These are phyloP conservation scores for Komagataella phaffii DNA, from an alignment of 805 yeast species.

Conservation along the genomic window DNA sequence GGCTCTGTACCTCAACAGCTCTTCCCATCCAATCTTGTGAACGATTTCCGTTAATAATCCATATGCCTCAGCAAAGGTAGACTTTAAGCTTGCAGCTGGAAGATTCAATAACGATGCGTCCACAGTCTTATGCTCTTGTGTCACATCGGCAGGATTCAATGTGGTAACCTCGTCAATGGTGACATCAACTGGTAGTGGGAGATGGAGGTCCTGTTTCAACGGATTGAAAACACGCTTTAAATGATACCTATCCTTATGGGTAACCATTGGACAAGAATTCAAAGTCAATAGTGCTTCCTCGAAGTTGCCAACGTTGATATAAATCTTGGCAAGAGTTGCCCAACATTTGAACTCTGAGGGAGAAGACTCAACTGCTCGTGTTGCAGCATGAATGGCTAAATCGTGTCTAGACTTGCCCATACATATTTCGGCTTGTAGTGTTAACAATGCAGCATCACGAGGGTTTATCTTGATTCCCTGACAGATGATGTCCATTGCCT, in stretches of 20 bases:
- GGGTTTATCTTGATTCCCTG: conserved; percentile 35
- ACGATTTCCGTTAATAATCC: conserved; percentile 51
- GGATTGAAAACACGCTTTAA: conserved; percentile 48
- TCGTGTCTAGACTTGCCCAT: conserved; percentile 36
- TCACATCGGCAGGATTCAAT: conserved; percentile 51
- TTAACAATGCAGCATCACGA: conserved; percentile 40
- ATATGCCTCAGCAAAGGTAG: conserved; percentile 45
- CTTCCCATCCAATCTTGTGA: conserved; percentile 64
- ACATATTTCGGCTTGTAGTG: conserved; percentile 47
- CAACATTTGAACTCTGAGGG: conserved; percentile 72
- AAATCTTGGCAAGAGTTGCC: conserved; percentile 52
- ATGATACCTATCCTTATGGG: conserved; percentile 52
- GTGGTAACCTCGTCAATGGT: conserved; percentile 55
- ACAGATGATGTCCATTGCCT: conserved; percentile 38
- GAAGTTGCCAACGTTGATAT: conserved; percentile 48
- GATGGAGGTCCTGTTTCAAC: conserved; percentile 41
- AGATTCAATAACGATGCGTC: conserved; percentile 48
- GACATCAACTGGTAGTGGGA: conserved; percentile 69
- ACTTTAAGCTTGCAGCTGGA: conserved; percentile 57
- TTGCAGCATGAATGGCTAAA: conserved; percentile 44
- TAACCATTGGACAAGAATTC: conserved; percentile 75
- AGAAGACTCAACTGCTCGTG: conserved; percentile 51
- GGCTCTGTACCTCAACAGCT: conserved; percentile 41
- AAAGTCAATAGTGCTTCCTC: conserved; percentile 62
- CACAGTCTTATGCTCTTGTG: conserved; percentile 48